phyloP scores from a whole-genome alignment of 1,139 yeast species.

The Sugiyamaella novakii region DNA sequence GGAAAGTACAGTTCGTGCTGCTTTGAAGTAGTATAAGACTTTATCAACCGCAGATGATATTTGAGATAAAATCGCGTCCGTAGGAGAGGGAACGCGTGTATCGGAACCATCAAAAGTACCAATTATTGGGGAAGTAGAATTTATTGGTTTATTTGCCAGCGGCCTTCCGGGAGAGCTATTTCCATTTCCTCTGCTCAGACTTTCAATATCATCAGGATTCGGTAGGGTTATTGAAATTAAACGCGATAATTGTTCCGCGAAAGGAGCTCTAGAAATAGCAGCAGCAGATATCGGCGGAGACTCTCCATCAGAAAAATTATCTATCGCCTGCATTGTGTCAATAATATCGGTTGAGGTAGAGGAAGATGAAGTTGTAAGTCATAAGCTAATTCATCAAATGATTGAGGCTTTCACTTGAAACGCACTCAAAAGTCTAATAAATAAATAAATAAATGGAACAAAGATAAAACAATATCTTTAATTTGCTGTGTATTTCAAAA shows the following conservation, averaged over 20 bases:
- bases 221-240: constrained; percentile 24
- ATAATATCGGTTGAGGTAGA: no score
- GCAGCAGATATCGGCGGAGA: no score
- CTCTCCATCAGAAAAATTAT: no score
- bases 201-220: constrained; percentile 12
- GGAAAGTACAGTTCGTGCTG: constrained; percentile 28
- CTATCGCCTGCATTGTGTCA: not conserved
- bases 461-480: no score
- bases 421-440: no score
- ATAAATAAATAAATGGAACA: no score
- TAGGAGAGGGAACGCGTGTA: not conserved
- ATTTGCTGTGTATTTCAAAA: no score
- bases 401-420: no score
- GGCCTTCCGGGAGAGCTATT: constrained; percentile 4
- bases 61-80: constrained; percentile 5
- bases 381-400: no score
- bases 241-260: constrained; percentile 27
- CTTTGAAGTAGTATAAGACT: constrained; percentile 30
- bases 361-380: no score
- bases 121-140: constrained; percentile 1
- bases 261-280: constrained; percentile 24
- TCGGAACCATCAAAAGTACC: not conserved
- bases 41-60: constrained; percentile 26
- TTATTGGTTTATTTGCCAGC: constrained; percentile 9
- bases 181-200: not conserved